Percentiles rank a stretch among this genome's conserved stretches.
These are phyloP conservation scores for Themeda triandra DNA, from an alignment of 176 grass and related monocot species.

Conservation along the genomic window DNA sequence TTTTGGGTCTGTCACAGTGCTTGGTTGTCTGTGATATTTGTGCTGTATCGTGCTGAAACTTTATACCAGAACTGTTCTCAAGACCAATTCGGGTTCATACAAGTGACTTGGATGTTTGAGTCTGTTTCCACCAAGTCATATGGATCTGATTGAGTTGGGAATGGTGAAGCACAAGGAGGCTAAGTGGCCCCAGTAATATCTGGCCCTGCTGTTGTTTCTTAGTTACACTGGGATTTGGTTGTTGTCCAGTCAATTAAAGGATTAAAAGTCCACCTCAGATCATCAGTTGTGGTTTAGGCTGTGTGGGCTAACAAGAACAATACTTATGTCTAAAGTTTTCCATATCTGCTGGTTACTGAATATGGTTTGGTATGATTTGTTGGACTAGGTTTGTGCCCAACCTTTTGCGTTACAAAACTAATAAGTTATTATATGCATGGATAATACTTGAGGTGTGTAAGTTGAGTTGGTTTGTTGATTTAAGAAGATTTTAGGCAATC, in stretches of 20 bases:
- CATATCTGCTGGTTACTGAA: slow-evolving; percentile 8
- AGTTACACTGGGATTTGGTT: background rate
- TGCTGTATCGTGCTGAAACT: background rate
- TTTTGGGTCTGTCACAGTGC: no score
- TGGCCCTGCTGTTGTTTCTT: slow-evolving; percentile 33
- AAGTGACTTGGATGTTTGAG: background rate
- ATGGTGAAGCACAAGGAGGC: slow-evolving; percentile 85
- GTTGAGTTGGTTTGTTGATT: background rate
- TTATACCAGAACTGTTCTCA: background rate
- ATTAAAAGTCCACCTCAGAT: background rate
- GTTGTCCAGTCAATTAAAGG: background rate
- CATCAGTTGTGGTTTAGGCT: background rate
- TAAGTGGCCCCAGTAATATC: slow-evolving; percentile 27
- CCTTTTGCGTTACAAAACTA: background rate
- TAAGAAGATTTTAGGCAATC: background rate
- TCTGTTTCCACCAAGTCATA: background rate
- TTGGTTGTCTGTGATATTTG: background rate
- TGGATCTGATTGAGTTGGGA: slow-evolving; percentile 51
- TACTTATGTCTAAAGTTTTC: slow-evolving; percentile 1
- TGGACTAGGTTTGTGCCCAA: background rate
- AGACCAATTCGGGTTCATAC: background rate
- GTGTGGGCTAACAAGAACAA: slow-evolving; percentile 22
- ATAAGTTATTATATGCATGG: background rate
- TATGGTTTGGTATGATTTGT: slow-evolving; percentile 1
- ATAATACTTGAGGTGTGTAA: no score